A percentile compares a stretch with the other conserved stretches of the same genome.
phyloP scores from a whole-genome alignment of 1,284 basidiomycete species.

The Bondarzewia mesenterica region DNA sequence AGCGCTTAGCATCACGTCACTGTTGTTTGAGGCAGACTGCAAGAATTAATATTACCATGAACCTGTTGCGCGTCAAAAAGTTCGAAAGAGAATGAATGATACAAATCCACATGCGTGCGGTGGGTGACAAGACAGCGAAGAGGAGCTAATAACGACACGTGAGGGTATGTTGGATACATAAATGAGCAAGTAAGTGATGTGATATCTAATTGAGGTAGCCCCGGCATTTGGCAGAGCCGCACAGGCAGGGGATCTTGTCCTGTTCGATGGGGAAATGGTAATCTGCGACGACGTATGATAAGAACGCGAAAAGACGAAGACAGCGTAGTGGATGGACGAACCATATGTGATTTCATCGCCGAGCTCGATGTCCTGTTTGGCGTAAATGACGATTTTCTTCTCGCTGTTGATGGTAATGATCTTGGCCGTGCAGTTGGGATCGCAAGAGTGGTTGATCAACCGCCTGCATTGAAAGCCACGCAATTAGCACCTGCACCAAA shows the following conservation, averaged over 20 bases:
- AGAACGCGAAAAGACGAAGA: not conserved
- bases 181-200: conserved; percentile 5
- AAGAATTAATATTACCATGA: not conserved
- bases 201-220: conserved; percentile 75
- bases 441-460: conserved; percentile 94
- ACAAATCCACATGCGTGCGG: conserved; percentile 11
- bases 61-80: not conserved
- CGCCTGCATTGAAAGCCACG: conserved; percentile 49
- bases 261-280: conserved; percentile 92
- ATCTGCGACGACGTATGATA: conserved; percentile 38
- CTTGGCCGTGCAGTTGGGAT: conserved; percentile 96
- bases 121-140: conserved; percentile 14
- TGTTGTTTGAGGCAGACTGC: not conserved
- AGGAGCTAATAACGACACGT: conserved; percentile 17
- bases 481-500: conserved; percentile 6
- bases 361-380: conserved; percentile 87
- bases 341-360: conserved; percentile 94
- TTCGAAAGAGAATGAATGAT: conserved; percentile 11
- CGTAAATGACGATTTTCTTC: conserved; percentile 99
- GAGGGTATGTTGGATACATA: conserved; percentile 13
- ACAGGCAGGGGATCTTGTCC: conserved; percentile 87
- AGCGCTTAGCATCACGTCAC: too few relatives aligned
- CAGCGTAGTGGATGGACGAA: conserved; percentile 30
- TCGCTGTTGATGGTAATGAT: conserved; percentile 98
- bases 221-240: conserved; percentile 80